These are phyloP conservation scores for Flaveria linearis DNA, from an alignment of 129 eudicot genomes.

Conservation along the genomic window DNA sequence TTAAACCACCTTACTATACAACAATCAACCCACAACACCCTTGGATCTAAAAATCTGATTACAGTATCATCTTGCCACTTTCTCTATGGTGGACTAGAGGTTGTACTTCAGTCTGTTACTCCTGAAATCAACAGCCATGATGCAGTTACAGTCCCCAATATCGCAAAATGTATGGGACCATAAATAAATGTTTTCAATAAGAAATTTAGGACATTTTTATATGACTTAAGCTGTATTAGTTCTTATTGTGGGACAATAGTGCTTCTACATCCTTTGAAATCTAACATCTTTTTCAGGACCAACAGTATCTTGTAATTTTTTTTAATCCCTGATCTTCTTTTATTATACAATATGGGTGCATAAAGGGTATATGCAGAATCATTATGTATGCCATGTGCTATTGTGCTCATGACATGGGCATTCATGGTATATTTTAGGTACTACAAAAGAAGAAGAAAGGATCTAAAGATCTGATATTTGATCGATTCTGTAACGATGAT, in stretches of 20 bases:
- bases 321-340: background rate
- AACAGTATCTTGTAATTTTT: background rate
- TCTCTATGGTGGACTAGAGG: too few species aligned
- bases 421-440: background rate
- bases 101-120: background rate
- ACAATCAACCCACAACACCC: too few species aligned
- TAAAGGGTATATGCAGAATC: constrained; percentile 9
- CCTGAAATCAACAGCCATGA: background rate
- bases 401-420: constrained; percentile 3
- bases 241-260: background rate
- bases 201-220: background rate
- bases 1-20: too few species aligned
- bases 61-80: too few species aligned
- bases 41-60: too few species aligned
- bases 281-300: background rate
- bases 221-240: background rate
- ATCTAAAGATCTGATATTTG: background rate
- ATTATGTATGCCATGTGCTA: constrained; percentile 2
- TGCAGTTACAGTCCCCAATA: background rate
- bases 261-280: background rate
- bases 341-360: background rate
- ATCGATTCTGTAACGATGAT: background rate
- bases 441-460: background rate
- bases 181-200: background rate
- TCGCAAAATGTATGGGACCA: background rate